Percentiles rank a stretch among this genome's conserved stretches.
Evolutionary conservation across 2,329 filamentous ascomycete genomes (phyloP).

Genomic region (Passalora sequoiae): DNA sequence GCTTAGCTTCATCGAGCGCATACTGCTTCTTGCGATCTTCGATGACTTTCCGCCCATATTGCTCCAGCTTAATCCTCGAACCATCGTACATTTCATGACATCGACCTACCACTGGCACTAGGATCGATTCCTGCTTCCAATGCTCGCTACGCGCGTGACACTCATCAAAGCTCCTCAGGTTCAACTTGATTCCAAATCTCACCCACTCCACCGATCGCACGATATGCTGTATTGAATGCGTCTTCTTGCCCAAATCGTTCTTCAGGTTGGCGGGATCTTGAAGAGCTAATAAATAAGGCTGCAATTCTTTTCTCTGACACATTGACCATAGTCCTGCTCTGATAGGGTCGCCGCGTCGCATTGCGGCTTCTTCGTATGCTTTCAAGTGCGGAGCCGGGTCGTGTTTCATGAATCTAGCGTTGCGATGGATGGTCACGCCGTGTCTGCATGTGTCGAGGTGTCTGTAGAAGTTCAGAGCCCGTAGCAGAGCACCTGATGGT

Average conservation of each 20-base stretch:
- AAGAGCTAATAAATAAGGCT: conserved; percentile 46
- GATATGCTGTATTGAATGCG: conserved; percentile 47
- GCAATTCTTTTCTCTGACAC: conserved; percentile 31
- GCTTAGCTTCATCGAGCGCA: neutral
- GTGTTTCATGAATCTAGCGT: conserved; percentile 38
- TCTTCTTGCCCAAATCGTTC: conserved; percentile 53
- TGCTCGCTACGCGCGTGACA: neutral
- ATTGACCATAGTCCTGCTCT: conserved; percentile 37
- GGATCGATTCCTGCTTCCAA: conserved; percentile 11
- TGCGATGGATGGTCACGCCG: conserved; percentile 46
- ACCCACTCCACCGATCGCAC: conserved; percentile 38
- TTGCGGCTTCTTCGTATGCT: conserved; percentile 12
- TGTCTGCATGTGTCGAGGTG: conserved; percentile 42
- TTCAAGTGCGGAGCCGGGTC: conserved; percentile 3
- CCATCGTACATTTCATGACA: conserved; percentile 25
- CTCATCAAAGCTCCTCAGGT: neutral
- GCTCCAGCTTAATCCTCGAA: conserved; percentile 22
- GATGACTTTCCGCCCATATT: conserved; percentile 22
- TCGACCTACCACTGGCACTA: conserved; percentile 26
- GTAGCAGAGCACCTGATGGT: conserved; percentile 43
- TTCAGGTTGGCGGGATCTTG: conserved; percentile 56
- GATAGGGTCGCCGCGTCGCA: conserved; percentile 17
- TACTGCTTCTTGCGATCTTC: conserved; percentile 13
- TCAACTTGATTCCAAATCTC: neutral
- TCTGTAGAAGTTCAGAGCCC: conserved; percentile 49